phyloP scores from a whole-genome alignment of 2,329 filamentous ascomycete species.

The Botrytis fragariae region DNA sequence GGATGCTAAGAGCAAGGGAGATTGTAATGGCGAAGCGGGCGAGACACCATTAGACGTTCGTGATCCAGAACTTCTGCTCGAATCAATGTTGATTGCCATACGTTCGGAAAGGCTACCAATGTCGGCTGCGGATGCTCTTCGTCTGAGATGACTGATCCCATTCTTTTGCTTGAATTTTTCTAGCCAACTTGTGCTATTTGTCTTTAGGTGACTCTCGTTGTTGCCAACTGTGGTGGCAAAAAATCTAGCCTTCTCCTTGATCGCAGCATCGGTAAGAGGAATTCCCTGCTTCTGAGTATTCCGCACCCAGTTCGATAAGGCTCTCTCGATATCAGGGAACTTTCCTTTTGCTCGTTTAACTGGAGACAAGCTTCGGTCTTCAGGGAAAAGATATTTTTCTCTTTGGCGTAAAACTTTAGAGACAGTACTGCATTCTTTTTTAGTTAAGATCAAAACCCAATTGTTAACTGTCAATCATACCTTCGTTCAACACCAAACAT shows the following conservation, averaged over 20 bases:
- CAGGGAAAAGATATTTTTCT: conserved; percentile 85
- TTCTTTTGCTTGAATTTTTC: conserved; percentile 92
- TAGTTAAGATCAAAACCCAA: not conserved
- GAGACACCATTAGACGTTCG: conserved; percentile 67
- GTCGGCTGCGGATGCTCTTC: conserved; percentile 65
- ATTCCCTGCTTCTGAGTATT: conserved; percentile 77
- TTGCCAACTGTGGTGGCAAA: conserved; percentile 74
- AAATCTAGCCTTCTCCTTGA: conserved; percentile 77
- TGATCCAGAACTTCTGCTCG: conserved; percentile 53
- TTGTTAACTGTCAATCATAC: conserved; percentile 49
- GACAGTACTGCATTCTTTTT: conserved; percentile 68
- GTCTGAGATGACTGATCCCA: conserved; percentile 44
- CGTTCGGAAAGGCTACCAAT: conserved; percentile 57
- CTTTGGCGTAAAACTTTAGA: conserved; percentile 94
- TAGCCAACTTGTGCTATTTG: conserved; percentile 75
- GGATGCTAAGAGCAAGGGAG: conserved; percentile 68
- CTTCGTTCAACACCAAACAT: conserved; percentile 97
- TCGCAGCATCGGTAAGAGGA: conserved; percentile 73
- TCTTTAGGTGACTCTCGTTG: conserved; percentile 68
- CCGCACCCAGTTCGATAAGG: conserved; percentile 80
- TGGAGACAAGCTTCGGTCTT: conserved; percentile 75
- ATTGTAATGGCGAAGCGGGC: conserved; percentile 68
- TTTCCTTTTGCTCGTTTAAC: conserved; percentile 82
- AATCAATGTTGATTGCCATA: conserved; percentile 54
- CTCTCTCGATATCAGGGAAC: conserved; percentile 86